Evolutionary conservation across 2,329 filamentous ascomycete genomes (phyloP), one percentile per base, ranked within the genome.

Genomic region (Didymosphaeria variabile): DNA sequence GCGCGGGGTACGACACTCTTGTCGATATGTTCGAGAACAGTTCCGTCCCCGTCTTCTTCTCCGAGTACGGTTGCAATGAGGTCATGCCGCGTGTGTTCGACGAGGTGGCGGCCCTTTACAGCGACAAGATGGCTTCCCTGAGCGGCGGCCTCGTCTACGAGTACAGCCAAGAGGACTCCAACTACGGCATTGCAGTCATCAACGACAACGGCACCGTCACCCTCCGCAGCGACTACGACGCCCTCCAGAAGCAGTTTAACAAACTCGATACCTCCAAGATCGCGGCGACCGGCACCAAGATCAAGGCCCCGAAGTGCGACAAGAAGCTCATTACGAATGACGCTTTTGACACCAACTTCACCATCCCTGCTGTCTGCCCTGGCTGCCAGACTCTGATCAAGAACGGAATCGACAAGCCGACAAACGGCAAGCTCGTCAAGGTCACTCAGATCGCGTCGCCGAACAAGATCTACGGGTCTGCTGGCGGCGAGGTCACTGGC

Each of bases 81-180:
- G 67, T 75, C 26, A 82, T 84, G 40, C 87, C 88, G 15, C 90
- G 92, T 68, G 79, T 88, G 69, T 95, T 93, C 81, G 90, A 90
- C 67, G 92, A 95, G 79, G 89, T 93, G 13, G 83, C 82, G 58
- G 83, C 88, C 63, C 88, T 95, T 67, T 94, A 94, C 78, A 85
- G 90, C 59, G 72, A 83, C 42, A 70, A 92, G 65, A 93, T 94
- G 90, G 89, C 82, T 19, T 82, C 87, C 59, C 88, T 94, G 72
- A 90, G 88, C 57, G 92, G 92, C 64, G 91, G 91, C 65, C 84
- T 95, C 49, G 90, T 94, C 49, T 95, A 94, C 82, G 91, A 95
- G 79, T 94, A 87, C 78, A 88, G 88, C 0, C 85, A 93, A 78
- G 92, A 94, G 75, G 79, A 81, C 45, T 89, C 90, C 75, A 77